These are phyloP conservation scores for Pisolithus marmoratus DNA, from an alignment of 768 basidiomycete species.

Conservation along the genomic window DNA sequence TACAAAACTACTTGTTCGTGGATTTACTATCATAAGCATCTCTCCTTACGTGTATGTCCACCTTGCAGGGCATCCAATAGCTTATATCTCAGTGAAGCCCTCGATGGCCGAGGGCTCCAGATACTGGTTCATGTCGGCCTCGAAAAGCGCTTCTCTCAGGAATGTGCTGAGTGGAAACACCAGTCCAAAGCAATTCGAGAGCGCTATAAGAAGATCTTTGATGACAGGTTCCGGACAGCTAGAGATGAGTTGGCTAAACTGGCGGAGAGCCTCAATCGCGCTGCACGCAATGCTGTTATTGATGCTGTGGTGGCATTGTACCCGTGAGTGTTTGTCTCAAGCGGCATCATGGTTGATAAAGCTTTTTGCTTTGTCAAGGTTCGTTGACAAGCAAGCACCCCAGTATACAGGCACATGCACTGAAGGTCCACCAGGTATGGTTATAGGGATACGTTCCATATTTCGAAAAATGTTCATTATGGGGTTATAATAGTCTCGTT, in stretches of 20 bases:
- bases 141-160: conserved; percentile 15
- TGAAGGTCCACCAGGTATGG: too few species aligned
- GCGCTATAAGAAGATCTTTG: neutral
- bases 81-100: conserved; percentile 11
- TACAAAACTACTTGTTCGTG: conserved; percentile 12
- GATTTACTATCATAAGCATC: neutral
- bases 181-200: conserved; percentile 1
- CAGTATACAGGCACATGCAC: neutral
- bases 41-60: neutral
- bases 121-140: conserved; percentile 29
- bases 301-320: conserved; percentile 17
- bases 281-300: conserved; percentile 20
- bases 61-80: conserved; percentile 8
- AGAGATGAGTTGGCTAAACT: neutral
- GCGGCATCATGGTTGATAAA: neutral
- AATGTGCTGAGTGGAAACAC: conserved; percentile 19
- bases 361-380: conserved; percentile 6
- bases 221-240: neutral
- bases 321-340: conserved; percentile 16
- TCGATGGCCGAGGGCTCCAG: conserved; percentile 3
- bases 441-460: too few species aligned
- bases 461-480: neutral
- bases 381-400: conserved; percentile 12
- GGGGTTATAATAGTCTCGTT: conserved; percentile 6
- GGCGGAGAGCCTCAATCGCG: conserved; percentile 4